Conservation (phyloP, 352 stramenopile species). For the Phytopythium mirpurense region DNA sequence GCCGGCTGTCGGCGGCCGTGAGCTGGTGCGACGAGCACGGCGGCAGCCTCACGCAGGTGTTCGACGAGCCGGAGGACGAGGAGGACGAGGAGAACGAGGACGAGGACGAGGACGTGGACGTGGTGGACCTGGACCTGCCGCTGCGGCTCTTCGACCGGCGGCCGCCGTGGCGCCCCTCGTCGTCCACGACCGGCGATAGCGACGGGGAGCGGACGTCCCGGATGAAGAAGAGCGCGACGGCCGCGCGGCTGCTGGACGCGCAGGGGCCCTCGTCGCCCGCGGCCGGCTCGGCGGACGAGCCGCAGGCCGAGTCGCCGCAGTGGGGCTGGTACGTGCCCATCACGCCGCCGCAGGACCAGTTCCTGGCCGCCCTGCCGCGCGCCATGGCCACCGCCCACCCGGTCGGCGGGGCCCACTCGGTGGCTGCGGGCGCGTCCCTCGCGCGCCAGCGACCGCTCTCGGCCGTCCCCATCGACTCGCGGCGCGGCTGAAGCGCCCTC, state of each 20-base stretch:
- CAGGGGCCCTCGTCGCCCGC: conserved; percentile 14
- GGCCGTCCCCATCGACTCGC: not conserved
- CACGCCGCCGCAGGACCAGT: conserved; percentile 69
- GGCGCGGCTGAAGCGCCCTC: not conserved
- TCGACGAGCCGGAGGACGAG: conserved; percentile 29
- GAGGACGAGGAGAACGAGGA: conserved; percentile 33
- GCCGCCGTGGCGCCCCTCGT: not conserved
- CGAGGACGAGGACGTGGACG: conserved; percentile 21
- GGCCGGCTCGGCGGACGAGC: not conserved
- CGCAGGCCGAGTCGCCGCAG: conserved; percentile 69
- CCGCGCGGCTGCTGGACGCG: conserved; percentile 16
- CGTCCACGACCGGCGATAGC: conserved; percentile 1
- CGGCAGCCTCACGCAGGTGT: conserved; percentile 72
- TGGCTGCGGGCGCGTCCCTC: not conserved
- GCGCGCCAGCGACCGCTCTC: not conserved
- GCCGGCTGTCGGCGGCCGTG: conserved; percentile 53
- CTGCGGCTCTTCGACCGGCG: not conserved
- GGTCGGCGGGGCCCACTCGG: not conserved
- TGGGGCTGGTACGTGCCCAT: conserved; percentile 88
- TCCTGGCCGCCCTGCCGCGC: conserved; percentile 18
- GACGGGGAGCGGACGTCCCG: not conserved
- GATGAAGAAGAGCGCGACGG: conserved; percentile 26
- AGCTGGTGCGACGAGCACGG: conserved; percentile 83
- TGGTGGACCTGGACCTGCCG: conserved; percentile 9
- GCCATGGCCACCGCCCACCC: conserved; percentile 8